Evolutionary conservation across 139 green algal species (phyloP).

Genomic region (Closterium sp.): DNA sequence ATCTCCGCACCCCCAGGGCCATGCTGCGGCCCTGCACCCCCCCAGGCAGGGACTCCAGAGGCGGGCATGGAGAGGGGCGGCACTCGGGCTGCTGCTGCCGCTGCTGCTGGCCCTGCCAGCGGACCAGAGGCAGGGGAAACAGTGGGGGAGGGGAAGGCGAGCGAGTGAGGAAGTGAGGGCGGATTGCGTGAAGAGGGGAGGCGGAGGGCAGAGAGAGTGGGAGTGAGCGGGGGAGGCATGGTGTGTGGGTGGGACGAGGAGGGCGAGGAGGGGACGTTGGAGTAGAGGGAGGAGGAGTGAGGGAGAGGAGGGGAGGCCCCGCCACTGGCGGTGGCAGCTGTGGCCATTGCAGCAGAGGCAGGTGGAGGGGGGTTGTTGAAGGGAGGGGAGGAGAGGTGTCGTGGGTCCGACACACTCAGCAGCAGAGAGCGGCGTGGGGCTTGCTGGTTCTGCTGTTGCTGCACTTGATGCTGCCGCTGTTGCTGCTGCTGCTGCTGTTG

Average conservation of each 20-base stretch:
- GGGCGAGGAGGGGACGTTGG: not conserved
- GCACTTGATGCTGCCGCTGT: too few species aligned
- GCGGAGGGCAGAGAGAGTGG: not conserved
- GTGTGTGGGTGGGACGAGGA: not conserved
- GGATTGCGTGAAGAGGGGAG: not conserved
- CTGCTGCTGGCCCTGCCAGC: not conserved
- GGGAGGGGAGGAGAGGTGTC: not conserved
- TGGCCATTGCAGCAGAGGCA: not conserved
- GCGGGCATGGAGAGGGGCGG: not conserved
- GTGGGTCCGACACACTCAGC: not conserved
- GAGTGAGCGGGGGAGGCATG: not conserved
- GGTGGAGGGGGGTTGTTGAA: not conserved
- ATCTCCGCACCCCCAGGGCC: not conserved
- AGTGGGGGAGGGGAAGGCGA: not conserved
- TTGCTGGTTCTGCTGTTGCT: too few species aligned
- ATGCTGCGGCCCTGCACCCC: not conserved
- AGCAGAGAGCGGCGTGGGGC: not conserved
- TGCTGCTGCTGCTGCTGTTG: too few species aligned
- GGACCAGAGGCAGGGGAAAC: not conserved
- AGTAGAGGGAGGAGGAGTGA: not conserved
- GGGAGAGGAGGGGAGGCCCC: not conserved
- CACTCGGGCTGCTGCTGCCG: not conserved
- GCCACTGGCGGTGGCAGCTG: not conserved
- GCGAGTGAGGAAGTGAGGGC: not conserved
- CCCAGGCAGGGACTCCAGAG: not conserved